Evolutionary conservation across 2,329 filamentous ascomycete species (phyloP), one percentile per base, ranked within the genome.

Genomic region (Colletotrichum cuscutae): DNA sequence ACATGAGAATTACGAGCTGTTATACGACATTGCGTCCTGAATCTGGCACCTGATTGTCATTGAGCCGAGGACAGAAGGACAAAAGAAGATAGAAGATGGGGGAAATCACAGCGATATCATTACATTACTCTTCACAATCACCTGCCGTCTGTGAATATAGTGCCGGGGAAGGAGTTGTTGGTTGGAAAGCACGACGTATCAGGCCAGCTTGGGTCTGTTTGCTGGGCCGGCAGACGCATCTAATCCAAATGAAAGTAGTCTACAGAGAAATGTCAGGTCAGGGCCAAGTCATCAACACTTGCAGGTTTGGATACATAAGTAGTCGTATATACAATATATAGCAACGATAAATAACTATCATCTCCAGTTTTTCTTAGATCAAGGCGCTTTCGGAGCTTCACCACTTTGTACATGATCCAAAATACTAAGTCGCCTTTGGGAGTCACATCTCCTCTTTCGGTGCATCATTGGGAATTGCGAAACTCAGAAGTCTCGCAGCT

Each of bases 321-420:
- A 6, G 22, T 30, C 12, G 30, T 72, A 72, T 72, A 46, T 70
- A 72, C 56, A 72, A 19, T 54, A 70, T 60, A 65, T 52, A 56
- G 32, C 30, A 37, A 24, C 1, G 46, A 46, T 49, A 22, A 26
- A 37, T 9, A 7, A 56, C 54, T 42, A 42, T 68, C 28, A 26
- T n/a, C 11, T 26, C 35, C 37, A 13, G 28, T 28, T 42, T 24
- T 49, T n/a, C 30, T 32, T 5, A 12, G 12, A n/a, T 19, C 28
- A 62, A 72, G 69, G 65, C 69, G 58, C 52, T 22, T 35, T 70
- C 56, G 66, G 60, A 35, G n/a, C 60, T 72, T 61, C 28, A 52
- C 4, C 54, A 37, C 15, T 56, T 19, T 54, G 32, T 66, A 61
- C 70, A 61, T 61, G 26, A 57, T 28, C 49, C 56, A 54, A 60